phyloP scores from a whole-genome alignment of 768 basidiomycete species.

The Podaxis sp. region DNA sequence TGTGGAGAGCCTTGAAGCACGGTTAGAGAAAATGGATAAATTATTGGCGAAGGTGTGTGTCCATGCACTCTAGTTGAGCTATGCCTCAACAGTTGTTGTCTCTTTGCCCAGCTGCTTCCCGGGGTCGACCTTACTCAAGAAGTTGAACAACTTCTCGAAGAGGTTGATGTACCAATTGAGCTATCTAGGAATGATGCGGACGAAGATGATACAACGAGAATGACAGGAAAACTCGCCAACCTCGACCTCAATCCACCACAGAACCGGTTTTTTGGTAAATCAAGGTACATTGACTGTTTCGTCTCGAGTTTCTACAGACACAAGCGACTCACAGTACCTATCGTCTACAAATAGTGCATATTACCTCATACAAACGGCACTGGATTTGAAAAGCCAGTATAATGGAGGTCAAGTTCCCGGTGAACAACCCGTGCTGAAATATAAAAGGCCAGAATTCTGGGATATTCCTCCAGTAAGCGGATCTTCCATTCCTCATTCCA shows the following conservation, averaged over 20 bases:
- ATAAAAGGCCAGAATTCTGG: conserved; percentile 48
- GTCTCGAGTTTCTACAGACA: not conserved
- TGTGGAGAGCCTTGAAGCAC: conserved; percentile 56
- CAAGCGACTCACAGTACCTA: not conserved
- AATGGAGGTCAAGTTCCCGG: conserved; percentile 31
- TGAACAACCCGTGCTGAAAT: conserved; percentile 19
- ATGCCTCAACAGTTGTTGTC: not conserved
- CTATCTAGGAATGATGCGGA: conserved; percentile 31
- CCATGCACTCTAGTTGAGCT: not conserved
- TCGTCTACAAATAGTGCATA: conserved; percentile 33
- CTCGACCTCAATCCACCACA: conserved; percentile 34
- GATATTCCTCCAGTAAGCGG: conserved; percentile 35
- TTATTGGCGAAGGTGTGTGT: conserved; percentile 47
- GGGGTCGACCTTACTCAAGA: conserved; percentile 61
- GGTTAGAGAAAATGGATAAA: conserved; percentile 62
- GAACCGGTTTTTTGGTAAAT: conserved; percentile 45
- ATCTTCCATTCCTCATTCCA: not conserved
- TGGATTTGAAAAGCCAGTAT: conserved; percentile 53
- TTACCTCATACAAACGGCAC: conserved; percentile 48
- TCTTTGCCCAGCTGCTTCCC: conserved; percentile 32
- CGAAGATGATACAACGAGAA: conserved; percentile 18
- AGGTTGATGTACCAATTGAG: conserved; percentile 29
- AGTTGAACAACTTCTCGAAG: conserved; percentile 40
- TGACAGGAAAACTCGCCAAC: conserved; percentile 28
- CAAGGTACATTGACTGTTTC: conserved; percentile 25